Evolutionary conservation across 2,329 filamentous ascomycete species (phyloP).

Genomic region (Cercospora beticola): DNA sequence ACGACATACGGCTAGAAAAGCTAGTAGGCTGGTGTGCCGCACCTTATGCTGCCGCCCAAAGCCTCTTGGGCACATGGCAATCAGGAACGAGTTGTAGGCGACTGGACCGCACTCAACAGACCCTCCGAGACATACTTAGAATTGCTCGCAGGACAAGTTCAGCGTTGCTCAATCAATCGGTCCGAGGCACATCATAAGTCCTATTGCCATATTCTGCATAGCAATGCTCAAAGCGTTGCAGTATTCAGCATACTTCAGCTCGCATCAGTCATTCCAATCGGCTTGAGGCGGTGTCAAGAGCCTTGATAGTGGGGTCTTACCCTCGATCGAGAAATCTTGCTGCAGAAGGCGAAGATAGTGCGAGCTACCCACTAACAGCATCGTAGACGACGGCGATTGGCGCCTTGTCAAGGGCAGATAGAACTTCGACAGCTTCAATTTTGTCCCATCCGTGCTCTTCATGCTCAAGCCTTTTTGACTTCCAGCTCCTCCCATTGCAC

Average conservation of each 20-base stretch:
- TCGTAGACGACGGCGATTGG: too few species aligned
- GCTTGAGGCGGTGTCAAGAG: too few species aligned
- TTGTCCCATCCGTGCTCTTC: too few species aligned
- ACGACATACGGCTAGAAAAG: not conserved
- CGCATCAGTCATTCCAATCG: too few species aligned
- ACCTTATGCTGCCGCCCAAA: not conserved
- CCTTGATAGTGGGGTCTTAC: too few species aligned
- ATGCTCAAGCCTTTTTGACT: constrained; percentile 12
- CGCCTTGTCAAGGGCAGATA: too few species aligned
- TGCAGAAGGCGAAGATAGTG: too few species aligned
- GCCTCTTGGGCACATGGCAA: not conserved
- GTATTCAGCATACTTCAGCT: too few species aligned
- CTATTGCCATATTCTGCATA: not conserved
- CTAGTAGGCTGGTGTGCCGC: not conserved
- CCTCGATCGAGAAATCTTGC: too few species aligned
- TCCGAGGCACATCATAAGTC: not conserved
- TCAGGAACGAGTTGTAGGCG: not conserved
- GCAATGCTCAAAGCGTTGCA: too few species aligned
- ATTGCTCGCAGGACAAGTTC: not conserved
- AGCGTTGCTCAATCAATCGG: not conserved
- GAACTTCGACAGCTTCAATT: too few species aligned
- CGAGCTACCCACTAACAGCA: too few species aligned
- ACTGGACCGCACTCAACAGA: not conserved
- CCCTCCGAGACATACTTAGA: not conserved
- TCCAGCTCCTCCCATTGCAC: constrained; percentile 90